A percentile compares a stretch with the other conserved stretches of the same genome.
Evolutionary conservation across 768 basidiomycete species (phyloP).

Genomic region (Mycena polygramma): DNA sequence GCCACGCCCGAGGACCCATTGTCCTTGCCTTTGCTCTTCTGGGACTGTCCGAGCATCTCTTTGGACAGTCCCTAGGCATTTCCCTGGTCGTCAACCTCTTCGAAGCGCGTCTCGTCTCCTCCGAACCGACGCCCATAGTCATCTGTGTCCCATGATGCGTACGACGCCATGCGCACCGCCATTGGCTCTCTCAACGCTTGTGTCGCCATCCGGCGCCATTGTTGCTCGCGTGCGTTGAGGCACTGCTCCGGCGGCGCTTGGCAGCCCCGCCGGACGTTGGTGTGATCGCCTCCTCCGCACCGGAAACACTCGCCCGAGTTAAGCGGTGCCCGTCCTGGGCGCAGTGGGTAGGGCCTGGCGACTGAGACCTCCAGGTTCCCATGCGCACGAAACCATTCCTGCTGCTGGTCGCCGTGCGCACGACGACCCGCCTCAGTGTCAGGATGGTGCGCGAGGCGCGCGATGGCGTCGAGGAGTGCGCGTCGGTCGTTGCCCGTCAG

Average conservation of each 20-base stretch:
- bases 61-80: too few relatives aligned
- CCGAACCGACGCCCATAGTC: conserved; percentile 6
- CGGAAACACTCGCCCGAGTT: conserved; percentile 30
- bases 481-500: too few relatives aligned
- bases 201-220: conserved; percentile 14
- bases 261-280: neutral
- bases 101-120: too few relatives aligned
- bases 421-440: neutral
- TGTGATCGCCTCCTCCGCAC: conserved; percentile 5
- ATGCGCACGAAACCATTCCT: conserved; percentile 15
- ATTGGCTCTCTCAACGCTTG: conserved; percentile 10
- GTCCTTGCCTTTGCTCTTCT: too few relatives aligned
- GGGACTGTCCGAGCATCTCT: too few relatives aligned
- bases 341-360: conserved; percentile 24
- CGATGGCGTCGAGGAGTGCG: too few relatives aligned
- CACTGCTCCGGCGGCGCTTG: neutral
- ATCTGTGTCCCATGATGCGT: neutral
- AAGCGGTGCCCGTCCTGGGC: conserved; percentile 15
- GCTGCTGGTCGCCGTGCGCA: conserved; percentile 20
- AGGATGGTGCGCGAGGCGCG: neutral
- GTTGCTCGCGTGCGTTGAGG: neutral
- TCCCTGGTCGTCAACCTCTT: too few relatives aligned
- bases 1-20: too few relatives aligned
- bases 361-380: neutral
- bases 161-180: neutral